Evolutionary conservation across 805 yeast genomes (phyloP).

Genomic region (Osmozyma mogii): DNA sequence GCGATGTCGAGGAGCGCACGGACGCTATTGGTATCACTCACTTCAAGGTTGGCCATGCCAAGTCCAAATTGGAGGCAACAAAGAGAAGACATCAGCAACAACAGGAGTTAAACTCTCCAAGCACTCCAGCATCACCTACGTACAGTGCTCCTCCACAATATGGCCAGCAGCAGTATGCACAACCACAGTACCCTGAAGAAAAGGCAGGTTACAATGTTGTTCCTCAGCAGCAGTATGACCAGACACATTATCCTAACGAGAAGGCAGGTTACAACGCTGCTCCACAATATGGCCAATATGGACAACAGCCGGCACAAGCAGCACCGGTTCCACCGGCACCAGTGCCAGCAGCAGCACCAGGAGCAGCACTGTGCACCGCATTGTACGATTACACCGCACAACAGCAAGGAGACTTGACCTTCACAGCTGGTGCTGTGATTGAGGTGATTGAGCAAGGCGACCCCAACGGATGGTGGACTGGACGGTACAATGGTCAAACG

Average conservation of each 20-base stretch:
- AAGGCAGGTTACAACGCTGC: conserved; percentile 12
- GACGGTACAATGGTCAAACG: conserved; percentile 69
- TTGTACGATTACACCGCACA: conserved; percentile 88
- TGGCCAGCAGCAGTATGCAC: no score
- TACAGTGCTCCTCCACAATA: no score
- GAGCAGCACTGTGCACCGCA: conserved; percentile 64
- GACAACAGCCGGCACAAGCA: no score
- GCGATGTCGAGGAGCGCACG: conserved; percentile 81
- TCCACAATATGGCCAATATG: conserved; percentile 14
- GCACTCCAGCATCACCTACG: no score
- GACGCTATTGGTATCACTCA: conserved; percentile 88
- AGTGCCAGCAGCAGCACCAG: conserved; percentile 22
- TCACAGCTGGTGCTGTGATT: conserved; percentile 82
- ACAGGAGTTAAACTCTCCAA: no score
- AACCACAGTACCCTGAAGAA: background rate
- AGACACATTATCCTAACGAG: no score
- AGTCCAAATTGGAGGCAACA: conserved; percentile 74
- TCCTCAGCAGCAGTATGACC: no score
- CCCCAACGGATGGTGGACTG: conserved; percentile 98
- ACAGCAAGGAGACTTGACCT: conserved; percentile 83
- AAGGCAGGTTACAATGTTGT: background rate
- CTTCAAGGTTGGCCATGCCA: conserved; percentile 85
- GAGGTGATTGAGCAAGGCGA: conserved; percentile 81
- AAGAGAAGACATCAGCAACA: conserved; percentile 62
- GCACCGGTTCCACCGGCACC: no score